These are phyloP conservation scores for Erysimum cheiranthoides DNA, from an alignment of 345 rosid species.

Conservation along the genomic window DNA sequence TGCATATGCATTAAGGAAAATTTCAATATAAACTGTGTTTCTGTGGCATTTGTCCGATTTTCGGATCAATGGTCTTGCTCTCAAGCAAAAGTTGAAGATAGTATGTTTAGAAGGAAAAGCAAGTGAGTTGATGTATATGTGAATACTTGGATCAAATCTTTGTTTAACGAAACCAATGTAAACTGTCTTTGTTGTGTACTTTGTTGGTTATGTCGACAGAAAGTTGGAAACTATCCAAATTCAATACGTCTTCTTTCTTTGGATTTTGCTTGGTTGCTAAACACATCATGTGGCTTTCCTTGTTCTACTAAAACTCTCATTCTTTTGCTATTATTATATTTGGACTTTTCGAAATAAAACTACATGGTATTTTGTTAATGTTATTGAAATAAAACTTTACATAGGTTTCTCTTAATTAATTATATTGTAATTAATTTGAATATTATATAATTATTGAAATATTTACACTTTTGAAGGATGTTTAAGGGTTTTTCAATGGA, in stretches of 20 bases:
- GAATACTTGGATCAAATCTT: neutral
- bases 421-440: neutral
- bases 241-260: slow-evolving; percentile 27
- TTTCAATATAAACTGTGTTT: slow-evolving; percentile 7
- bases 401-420: too few relatives aligned
- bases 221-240: slow-evolving; percentile 20
- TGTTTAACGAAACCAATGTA: neutral
- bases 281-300: slow-evolving; percentile 41
- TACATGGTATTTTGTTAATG: too few relatives aligned
- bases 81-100: neutral
- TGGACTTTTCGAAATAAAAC: neutral
- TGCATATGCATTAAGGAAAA: slow-evolving; percentile 4
- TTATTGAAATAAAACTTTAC: too few relatives aligned
- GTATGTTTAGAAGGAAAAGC: slow-evolving; percentile 3
- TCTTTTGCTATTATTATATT: too few relatives aligned
- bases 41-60: neutral
- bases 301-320: slow-evolving; percentile 34
- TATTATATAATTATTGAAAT: neutral
- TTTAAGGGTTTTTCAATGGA: neutral
- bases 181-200: slow-evolving; percentile 26
- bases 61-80: slow-evolving; percentile 2
- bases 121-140: neutral
- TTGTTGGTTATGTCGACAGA: slow-evolving; percentile 20
- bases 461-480: neutral
- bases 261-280: slow-evolving; percentile 30